Evolutionary conservation across 192 early-diverging fungal genomes (phyloP).

Genomic region (Dissophora globulifera): DNA sequence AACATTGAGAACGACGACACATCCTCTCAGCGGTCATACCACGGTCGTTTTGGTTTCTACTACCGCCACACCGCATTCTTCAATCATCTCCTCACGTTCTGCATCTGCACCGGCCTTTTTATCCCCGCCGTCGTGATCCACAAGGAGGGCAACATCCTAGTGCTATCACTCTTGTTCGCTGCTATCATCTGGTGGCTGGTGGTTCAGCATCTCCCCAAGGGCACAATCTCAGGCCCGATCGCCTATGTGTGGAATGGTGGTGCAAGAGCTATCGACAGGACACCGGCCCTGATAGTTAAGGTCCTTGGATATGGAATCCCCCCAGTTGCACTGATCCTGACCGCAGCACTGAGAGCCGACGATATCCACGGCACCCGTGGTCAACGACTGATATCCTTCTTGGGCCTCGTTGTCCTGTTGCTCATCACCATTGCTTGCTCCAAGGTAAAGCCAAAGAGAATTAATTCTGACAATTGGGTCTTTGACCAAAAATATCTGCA

Average conservation of each 20-base stretch:
- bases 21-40: constrained; percentile 31
- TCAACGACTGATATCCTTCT: constrained; percentile 78
- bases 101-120: constrained; percentile 45
- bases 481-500: no score
- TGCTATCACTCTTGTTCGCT: constrained; percentile 36
- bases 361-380: constrained; percentile 64
- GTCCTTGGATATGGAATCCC: constrained; percentile 40
- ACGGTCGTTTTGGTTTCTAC: constrained; percentile 42
- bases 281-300: constrained; percentile 20
- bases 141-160: constrained; percentile 46
- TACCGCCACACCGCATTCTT: constrained; percentile 10
- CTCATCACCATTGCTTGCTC: constrained; percentile 62
- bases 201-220: constrained; percentile 22
- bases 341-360: constrained; percentile 66
- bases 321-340: constrained; percentile 55
- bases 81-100: constrained; percentile 23
- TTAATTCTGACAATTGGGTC: no score
- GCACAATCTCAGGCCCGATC: constrained; percentile 21
- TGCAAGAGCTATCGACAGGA: constrained; percentile 6
- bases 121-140: constrained; percentile 40
- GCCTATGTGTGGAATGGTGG: constrained; percentile 27
- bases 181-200: constrained; percentile 38
- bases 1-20: constrained; percentile 20
- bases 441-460: constrained; percentile 49
- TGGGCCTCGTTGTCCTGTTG: constrained; percentile 75